Conservation (phyloP, 2,329 filamentous ascomycete species). For the Boeremia lycopersici region DNA sequence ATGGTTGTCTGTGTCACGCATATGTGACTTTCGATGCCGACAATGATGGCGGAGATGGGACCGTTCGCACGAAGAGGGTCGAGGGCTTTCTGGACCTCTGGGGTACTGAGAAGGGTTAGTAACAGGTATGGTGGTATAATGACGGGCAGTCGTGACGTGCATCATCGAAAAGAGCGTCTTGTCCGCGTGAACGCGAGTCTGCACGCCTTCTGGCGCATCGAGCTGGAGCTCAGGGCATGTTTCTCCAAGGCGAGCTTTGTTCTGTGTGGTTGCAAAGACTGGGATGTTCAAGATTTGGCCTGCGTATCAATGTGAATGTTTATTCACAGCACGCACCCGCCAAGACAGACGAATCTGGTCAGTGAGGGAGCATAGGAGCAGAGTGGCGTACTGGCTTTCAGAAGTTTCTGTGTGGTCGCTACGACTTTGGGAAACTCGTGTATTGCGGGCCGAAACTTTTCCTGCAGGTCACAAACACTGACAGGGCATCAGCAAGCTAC, state of each 20-base stretch:
- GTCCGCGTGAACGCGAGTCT: conserved; percentile 68
- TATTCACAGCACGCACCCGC: background rate
- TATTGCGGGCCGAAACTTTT: conserved; percentile 85
- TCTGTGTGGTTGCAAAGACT: conserved; percentile 86
- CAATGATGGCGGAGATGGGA: conserved; percentile 66
- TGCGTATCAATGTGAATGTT: conserved; percentile 25
- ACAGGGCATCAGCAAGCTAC: conserved; percentile 25
- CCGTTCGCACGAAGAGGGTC: conserved; percentile 40
- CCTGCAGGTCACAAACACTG: conserved; percentile 93
- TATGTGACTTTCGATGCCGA: conserved; percentile 93
- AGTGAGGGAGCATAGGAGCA: background rate
- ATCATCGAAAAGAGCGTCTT: conserved; percentile 93
- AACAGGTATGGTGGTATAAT: background rate
- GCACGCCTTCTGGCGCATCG: conserved; percentile 56
- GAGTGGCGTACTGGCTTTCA: conserved; percentile 52
- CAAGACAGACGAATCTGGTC: background rate
- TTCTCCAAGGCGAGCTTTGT: conserved; percentile 74
- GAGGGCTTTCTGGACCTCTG: conserved; percentile 62
- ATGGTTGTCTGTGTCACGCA: conserved; percentile 88
- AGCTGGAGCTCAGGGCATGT: conserved; percentile 75
- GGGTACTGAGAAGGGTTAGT: conserved; percentile 53
- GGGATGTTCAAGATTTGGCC: conserved; percentile 71
- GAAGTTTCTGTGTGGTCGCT: conserved; percentile 58
- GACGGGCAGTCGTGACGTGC: conserved; percentile 18
- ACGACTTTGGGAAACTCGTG: conserved; percentile 80